Conservation (phyloP, 768 basidiomycete genomes). For the Porpolomopsis calyptriformis region DNA sequence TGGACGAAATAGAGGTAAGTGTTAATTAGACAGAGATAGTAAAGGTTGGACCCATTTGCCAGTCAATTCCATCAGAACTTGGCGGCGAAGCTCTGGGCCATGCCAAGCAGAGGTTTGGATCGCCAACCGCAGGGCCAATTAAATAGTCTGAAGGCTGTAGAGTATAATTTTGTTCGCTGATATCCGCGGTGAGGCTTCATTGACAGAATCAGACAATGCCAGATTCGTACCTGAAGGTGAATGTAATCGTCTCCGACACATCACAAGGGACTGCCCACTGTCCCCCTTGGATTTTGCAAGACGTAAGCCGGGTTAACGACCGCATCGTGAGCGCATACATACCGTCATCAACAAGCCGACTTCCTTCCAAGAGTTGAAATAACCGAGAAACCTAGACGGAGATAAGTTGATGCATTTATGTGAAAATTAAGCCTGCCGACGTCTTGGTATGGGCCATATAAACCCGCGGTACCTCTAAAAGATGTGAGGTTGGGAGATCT, state of each 20-base stretch:
- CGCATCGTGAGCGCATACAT: constrained; percentile 12
- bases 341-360: constrained; percentile 61
- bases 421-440: constrained; percentile 22
- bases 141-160: constrained; percentile 69
- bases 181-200: not conserved
- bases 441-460: constrained; percentile 72
- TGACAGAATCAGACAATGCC: not conserved
- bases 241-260: constrained; percentile 44
- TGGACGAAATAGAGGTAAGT: constrained; percentile 14
- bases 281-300: constrained; percentile 35
- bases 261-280: constrained; percentile 73
- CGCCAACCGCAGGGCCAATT: constrained; percentile 55
- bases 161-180: constrained; percentile 42
- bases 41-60: constrained; percentile 54
- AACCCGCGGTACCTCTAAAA: constrained; percentile 53
- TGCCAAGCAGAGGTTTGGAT: constrained; percentile 57
- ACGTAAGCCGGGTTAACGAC: not conserved
- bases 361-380: constrained; percentile 44
- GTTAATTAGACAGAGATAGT: not conserved
- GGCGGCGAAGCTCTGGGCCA: constrained; percentile 66
- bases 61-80: constrained; percentile 66
- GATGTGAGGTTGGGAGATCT: not conserved
- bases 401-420: constrained; percentile 4
- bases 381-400: constrained; percentile 50
- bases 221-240: constrained; percentile 54